phyloP scores from a whole-genome alignment of 345 rosid genomes.

The Brassica cretica region DNA sequence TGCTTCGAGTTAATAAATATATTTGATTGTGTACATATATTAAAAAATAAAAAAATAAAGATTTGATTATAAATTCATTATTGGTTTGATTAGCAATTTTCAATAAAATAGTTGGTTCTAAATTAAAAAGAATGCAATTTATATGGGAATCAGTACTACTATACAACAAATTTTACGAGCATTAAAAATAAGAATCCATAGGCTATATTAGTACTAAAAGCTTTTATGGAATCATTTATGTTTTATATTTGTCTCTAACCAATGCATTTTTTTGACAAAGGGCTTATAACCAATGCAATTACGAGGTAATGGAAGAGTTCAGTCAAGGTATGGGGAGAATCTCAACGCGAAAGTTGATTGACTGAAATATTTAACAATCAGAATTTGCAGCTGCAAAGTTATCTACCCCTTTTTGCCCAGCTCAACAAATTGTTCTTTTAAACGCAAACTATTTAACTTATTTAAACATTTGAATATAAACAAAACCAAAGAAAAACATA shows the following conservation, averaged over 20 bases:
- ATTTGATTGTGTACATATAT: not conserved
- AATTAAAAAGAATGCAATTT: not conserved
- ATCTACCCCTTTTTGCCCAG: no score
- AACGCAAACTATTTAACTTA: no score
- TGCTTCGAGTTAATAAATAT: no score
- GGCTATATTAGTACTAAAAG: not conserved
- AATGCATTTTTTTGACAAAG: slow-evolving; percentile 1
- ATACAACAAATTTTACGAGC: not conserved
- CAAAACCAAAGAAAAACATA: no score
- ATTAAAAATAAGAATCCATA: not conserved
- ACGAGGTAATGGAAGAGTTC: slow-evolving; percentile 21
- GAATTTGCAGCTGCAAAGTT: not conserved
- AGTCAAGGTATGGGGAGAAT: slow-evolving; percentile 2
- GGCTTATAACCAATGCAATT: no score
- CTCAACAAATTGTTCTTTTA: no score
- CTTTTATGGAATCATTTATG: slow-evolving; percentile 2
- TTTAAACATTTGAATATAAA: not conserved
- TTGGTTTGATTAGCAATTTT: no score
- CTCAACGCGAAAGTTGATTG: slow-evolving; percentile 27
- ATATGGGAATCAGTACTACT: not conserved
- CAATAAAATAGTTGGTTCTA: not conserved
- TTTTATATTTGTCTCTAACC: slow-evolving; percentile 20
- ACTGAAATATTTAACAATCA: not conserved
- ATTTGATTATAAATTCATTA: not conserved
- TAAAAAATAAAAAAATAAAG: no score